Evolutionary conservation across 148 eudicot species (phyloP).

Genomic region (Mesembryanthemum crystallinum): DNA sequence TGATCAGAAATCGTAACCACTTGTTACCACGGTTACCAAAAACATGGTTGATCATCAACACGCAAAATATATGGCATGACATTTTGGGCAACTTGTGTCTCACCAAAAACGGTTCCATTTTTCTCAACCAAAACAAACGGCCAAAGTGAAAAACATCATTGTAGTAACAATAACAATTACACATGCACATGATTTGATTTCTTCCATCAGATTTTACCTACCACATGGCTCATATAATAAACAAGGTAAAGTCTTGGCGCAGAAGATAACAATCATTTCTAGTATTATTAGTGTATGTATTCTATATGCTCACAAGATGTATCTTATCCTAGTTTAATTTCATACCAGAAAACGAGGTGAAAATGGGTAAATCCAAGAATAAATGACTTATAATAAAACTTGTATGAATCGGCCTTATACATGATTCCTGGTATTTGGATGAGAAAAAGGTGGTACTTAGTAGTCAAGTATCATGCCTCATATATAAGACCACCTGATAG

Average conservation of each 20-base stretch:
- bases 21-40: conserved; percentile 5
- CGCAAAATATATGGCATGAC: conserved; percentile 17
- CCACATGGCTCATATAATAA: conserved; percentile 21
- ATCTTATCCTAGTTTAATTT: too few species aligned
- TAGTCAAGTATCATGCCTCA: too few species aligned
- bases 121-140: conserved; percentile 1
- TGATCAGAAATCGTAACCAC: not conserved
- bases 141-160: not conserved
- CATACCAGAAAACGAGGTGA: too few species aligned
- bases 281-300: too few species aligned
- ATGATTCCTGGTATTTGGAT: too few species aligned
- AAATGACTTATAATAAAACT: too few species aligned
- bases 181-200: conserved; percentile 2
- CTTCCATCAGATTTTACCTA: conserved; percentile 19
- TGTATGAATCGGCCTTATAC: too few species aligned
- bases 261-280: not conserved
- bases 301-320: too few species aligned
- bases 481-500: too few species aligned
- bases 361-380: too few species aligned
- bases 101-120: not conserved
- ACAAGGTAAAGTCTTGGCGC: conserved; percentile 14
- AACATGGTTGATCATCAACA: not conserved
- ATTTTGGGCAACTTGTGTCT: not conserved
- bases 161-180: not conserved
- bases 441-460: too few species aligned